Evolutionary conservation across 2,329 filamentous ascomycete genomes (phyloP).

Genomic region (Aciculosporium take): DNA sequence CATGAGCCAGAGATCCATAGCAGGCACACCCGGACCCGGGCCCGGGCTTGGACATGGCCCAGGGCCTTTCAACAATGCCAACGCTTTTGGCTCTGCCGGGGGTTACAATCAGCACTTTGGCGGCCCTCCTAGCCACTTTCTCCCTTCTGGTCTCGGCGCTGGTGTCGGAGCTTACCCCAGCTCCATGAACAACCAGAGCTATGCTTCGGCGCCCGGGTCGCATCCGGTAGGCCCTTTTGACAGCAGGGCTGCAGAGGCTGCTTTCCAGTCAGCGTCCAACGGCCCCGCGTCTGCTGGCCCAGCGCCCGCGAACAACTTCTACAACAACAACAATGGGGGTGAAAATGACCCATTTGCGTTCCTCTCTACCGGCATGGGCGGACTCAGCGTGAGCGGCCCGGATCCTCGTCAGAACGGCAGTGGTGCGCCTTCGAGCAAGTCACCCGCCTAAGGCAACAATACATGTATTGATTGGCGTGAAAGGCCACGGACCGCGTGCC

Average conservation of each 20-base stretch:
- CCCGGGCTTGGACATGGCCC: constrained; percentile 47
- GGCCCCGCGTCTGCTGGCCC: constrained; percentile 63
- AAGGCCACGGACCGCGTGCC: constrained; percentile 8
- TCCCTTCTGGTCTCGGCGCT: constrained; percentile 68
- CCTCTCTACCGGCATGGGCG: constrained; percentile 58
- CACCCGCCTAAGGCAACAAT: constrained; percentile 33
- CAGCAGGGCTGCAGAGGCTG: constrained; percentile 83
- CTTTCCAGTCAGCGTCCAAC: constrained; percentile 80
- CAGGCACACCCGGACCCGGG: constrained; percentile 63
- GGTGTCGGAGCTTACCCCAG: constrained; percentile 62
- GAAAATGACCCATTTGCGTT: constrained; percentile 71
- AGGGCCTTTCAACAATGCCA: constrained; percentile 57
- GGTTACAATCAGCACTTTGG: constrained; percentile 71
- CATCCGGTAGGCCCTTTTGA: constrained; percentile 82
- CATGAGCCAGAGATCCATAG: constrained; percentile 81
- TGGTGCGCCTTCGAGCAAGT: constrained; percentile 42
- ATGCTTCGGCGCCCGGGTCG: constrained; percentile 59
- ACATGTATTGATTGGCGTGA: neutral
- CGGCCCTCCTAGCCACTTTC: constrained; percentile 75
- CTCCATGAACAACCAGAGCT: constrained; percentile 63
- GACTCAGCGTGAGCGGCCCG: constrained; percentile 54
- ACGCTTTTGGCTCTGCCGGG: constrained; percentile 50
- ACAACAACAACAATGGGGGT: constrained; percentile 47
- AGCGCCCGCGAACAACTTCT: constrained; percentile 45
- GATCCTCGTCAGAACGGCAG: constrained; percentile 50